Evolutionary conservation across 371 early-diverging fungal species (phyloP), one percentile per base, ranked within the genome.

Genomic region (Syncephalastrum monosporum): DNA sequence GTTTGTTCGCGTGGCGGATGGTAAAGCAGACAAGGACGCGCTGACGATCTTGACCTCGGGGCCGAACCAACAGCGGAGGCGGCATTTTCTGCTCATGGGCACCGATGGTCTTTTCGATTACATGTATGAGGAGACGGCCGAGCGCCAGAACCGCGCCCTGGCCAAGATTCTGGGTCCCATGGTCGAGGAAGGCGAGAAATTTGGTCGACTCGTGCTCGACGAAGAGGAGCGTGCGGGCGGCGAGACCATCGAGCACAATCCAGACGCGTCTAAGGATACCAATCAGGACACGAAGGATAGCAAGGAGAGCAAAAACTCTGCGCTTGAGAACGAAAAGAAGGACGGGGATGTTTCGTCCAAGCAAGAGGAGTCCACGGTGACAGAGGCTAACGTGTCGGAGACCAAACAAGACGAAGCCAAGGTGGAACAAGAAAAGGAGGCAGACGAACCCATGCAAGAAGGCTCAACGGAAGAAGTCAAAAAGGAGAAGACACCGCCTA

Each of bases 171-270:
- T 79, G 15, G 80, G 80, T 13, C 72, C 71, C 3, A 72, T 75
- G 72, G 68, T 79, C 61, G 79, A 78, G 59, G 80, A 79, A 53
- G 80, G 76, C 12, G 80, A 75, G 45, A 75, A 79, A 47, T 59
- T 72, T 46, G 80, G 73, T 12, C 57, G 55, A 3, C 60, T 69
- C 24, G 19, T 72, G 42, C n/a, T 77, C n/a, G 71, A 71, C 15
- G 67, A 77, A 43, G 71, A 72, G 47, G 77, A 71, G 16, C 42
- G 54, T 2, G 16, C 45, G 12, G 56, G 67, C 21, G 69, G 62
- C 5, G 49, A 63, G 44, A 73, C 73, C 7, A 71, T 72, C 41
- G 71, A 70, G 38, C 71, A 76, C 57, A 58, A 53, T 19, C 23
- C 57, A 50, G 61, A 52, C 25, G 47, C 42, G n/a, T 24, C 52